A percentile compares a stretch with the other conserved stretches of the same genome.
Evolutionary conservation across 345 rosid species (phyloP).

Genomic region (Citrus sinensis): DNA sequence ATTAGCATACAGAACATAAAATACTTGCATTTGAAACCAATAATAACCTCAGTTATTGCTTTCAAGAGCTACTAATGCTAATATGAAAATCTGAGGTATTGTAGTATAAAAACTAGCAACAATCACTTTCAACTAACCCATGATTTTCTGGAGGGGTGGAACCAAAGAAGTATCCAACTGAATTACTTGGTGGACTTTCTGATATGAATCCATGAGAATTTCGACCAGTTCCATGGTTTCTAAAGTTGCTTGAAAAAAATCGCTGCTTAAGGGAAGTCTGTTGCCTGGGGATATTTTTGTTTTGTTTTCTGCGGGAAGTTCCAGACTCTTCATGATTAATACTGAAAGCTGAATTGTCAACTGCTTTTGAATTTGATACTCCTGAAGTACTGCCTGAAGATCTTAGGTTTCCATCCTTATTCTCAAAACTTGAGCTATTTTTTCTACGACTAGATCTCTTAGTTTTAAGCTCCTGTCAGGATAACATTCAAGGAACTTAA

Average conservation of each 20-base stretch:
- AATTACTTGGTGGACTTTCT: conserved; percentile 95
- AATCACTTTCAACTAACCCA: conserved; percentile 56
- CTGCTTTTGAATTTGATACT: conserved; percentile 37
- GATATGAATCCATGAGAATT: conserved; percentile 56
- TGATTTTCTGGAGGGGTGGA: conserved; percentile 92
- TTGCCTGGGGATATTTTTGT: conserved; percentile 56
- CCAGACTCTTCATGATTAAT: conserved; percentile 62
- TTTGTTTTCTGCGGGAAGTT: conserved; percentile 55
- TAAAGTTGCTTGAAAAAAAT: conserved; percentile 78
- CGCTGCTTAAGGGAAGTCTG: conserved; percentile 64
- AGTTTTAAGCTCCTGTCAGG: conserved; percentile 69
- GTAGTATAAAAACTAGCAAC: not conserved
- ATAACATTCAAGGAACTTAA: conserved; percentile 12
- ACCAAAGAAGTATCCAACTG: conserved; percentile 93
- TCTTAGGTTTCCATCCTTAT: conserved; percentile 54
- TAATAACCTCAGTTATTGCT: not conserved
- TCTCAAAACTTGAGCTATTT: conserved; percentile 46
- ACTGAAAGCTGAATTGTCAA: conserved; percentile 44
- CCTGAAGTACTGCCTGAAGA: conserved; percentile 35
- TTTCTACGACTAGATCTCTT: conserved; percentile 52
- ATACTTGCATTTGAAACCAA: conserved; percentile 4
- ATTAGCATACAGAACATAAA: not conserved
- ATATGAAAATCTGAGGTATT: not conserved
- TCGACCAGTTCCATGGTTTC: conserved; percentile 55
- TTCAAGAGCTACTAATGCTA: not conserved